Percentiles rank a stretch among this genome's conserved stretches.
These are phyloP conservation scores for Aureobasidium lini DNA, from an alignment of 2,329 filamentous ascomycete genomes.

Conservation along the genomic window DNA sequence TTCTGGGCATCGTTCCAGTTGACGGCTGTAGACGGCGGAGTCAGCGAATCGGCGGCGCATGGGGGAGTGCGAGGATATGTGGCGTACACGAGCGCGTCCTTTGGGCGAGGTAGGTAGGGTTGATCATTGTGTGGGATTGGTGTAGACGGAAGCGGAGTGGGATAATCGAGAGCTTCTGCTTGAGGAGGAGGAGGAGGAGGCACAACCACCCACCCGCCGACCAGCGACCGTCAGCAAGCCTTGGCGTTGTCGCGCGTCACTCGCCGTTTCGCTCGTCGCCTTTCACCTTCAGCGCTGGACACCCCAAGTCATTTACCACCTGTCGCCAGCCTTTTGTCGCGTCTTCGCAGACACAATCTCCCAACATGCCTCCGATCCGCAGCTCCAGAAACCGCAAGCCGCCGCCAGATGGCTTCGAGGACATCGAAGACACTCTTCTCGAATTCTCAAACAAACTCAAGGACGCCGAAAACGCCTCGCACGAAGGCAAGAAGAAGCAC, in stretches of 20 bases:
- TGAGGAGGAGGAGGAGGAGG: neutral
- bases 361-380: constrained; percentile 68
- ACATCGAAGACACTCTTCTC: constrained; percentile 79
- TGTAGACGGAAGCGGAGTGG: neutral
- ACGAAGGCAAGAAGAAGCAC: constrained; percentile 73
- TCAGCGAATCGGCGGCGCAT: constrained; percentile 17
- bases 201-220: neutral
- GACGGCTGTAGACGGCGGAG: constrained; percentile 52
- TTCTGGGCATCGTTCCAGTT: constrained; percentile 84
- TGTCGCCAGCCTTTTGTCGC: neutral
- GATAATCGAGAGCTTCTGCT: neutral
- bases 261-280: neutral
- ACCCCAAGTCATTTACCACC: no score
- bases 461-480: constrained; percentile 83
- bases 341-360: neutral
- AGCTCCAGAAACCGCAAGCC: constrained; percentile 71
- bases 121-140: constrained; percentile 54
- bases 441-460: constrained; percentile 90
- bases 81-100: constrained; percentile 45
- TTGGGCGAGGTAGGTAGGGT: constrained; percentile 78
- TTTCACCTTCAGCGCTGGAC: no score
- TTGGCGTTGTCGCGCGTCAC: neutral
- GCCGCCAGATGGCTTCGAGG: constrained; percentile 77
- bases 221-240: neutral
- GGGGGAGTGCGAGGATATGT: neutral